These are phyloP conservation scores for Coprinopsis marcescibilis DNA, from an alignment of 768 basidiomycete species.

Conservation along the genomic window DNA sequence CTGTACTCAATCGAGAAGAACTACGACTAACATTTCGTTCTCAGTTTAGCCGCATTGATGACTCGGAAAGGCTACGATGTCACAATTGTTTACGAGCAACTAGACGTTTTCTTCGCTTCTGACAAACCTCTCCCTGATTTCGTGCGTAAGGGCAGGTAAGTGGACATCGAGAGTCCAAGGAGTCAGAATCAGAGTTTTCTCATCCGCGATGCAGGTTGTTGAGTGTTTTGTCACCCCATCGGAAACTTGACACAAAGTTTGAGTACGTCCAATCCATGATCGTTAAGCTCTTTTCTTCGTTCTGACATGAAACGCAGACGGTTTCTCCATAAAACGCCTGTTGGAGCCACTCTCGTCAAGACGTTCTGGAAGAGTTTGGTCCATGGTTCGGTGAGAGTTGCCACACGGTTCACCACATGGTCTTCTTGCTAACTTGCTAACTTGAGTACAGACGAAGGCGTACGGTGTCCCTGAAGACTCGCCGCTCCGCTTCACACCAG, in stretches of 20 bases:
- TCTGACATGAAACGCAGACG: too few species aligned
- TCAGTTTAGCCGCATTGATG: constrained; percentile 32
- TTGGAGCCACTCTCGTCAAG: neutral
- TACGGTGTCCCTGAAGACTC: constrained; percentile 38
- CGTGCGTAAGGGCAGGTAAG: constrained; percentile 54
- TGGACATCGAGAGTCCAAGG: neutral
- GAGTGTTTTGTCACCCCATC: too few species aligned
- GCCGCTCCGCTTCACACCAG: constrained; percentile 39
- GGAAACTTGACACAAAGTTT: too few species aligned
- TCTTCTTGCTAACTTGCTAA: neutral
- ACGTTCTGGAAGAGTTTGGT: neutral
- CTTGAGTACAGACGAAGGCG: constrained; percentile 15
- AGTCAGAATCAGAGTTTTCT: neutral
- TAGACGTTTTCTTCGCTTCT: constrained; percentile 46
- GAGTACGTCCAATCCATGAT: too few species aligned
- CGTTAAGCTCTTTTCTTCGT: too few species aligned
- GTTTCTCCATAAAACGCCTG: too few species aligned
- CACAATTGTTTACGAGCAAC: constrained; percentile 42
- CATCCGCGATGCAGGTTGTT: too few species aligned
- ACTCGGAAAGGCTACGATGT: constrained; percentile 42
- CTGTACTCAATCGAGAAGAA: neutral
- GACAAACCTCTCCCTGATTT: constrained; percentile 43
- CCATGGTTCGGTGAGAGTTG: neutral
- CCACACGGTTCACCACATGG: too few species aligned
- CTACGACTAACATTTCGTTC: neutral